Conservation (phyloP, 139 green algal species). For the Astrephomene gubernaculifera region DNA sequence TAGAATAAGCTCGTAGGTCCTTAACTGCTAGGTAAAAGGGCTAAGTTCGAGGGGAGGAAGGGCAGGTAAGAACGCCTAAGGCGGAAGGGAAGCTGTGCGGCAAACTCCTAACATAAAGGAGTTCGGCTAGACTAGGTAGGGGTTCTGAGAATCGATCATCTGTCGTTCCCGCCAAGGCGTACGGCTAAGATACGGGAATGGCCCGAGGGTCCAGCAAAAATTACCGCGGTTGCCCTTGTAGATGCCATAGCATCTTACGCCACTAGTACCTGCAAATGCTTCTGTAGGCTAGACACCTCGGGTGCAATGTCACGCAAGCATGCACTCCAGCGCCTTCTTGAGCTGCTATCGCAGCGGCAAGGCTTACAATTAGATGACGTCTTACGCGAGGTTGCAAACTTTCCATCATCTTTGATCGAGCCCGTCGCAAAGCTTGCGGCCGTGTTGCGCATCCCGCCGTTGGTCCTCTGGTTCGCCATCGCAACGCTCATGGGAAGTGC, state of each 20-base stretch:
- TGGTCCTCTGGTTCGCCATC: not conserved
- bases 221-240: no score
- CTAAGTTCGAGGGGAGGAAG: no score
- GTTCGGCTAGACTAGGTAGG: no score
- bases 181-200: no score
- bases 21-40: not conserved
- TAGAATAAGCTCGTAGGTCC: not conserved
- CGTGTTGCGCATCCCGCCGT: conserved; percentile 1
- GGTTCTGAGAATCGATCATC: no score
- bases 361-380: not conserved
- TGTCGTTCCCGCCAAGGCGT: no score
- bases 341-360: not conserved
- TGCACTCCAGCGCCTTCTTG: not conserved
- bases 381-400: not conserved
- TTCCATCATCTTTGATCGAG: not conserved
- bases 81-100: no score
- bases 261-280: no score
- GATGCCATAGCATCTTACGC: no score
- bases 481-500: not conserved
- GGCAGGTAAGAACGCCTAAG: no score
- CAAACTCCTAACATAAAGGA: not conserved
- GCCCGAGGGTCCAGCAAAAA: no score
- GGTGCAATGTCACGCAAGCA: not conserved
- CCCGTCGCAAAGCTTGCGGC: not conserved
- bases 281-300: no score